These are phyloP conservation scores for Mediolabrus comicus DNA, from an alignment of 108 stramenopile species.

Conservation along the genomic window DNA sequence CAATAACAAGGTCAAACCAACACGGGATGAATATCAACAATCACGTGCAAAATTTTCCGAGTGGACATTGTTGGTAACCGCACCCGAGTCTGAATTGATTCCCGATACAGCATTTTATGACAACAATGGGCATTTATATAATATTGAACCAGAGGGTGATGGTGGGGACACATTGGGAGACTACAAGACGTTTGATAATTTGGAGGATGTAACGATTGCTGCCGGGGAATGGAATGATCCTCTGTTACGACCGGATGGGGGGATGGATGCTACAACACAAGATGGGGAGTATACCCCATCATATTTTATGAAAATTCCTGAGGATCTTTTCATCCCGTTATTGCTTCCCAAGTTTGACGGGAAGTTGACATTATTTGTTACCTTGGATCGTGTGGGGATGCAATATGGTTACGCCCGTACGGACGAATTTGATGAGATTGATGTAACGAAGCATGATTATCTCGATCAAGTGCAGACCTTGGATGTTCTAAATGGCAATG, in stretches of 20 bases:
- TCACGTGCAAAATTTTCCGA: constrained; percentile 3
- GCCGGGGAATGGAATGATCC: not conserved
- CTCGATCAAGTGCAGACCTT: not conserved
- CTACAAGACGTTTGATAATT: not conserved
- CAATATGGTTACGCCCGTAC: not conserved
- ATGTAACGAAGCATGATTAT: constrained; percentile 6
- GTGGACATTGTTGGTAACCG: not conserved
- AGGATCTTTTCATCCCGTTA: not conserved
- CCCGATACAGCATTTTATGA: constrained; percentile 6
- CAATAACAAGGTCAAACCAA: not conserved
- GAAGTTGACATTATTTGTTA: constrained; percentile 1
- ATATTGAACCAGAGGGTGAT: not conserved
- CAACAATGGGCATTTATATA: not conserved
- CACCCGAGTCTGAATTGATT: not conserved
- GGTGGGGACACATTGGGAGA: not conserved
- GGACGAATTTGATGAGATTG: not conserved
- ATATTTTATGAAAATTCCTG: constrained; percentile 7
- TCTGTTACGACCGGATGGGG: not conserved
- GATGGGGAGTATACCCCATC: not conserved
- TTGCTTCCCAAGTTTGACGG: constrained; percentile 5
- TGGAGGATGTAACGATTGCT: constrained; percentile 1
- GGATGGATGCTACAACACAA: not conserved
- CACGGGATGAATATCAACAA: not conserved
- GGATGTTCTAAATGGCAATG: constrained; percentile 3
- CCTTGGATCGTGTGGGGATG: not conserved